A percentile compares a stretch with the other conserved stretches of the same genome.
These are phyloP conservation scores for Scytalidium lignicola DNA, from an alignment of 2,329 filamentous ascomycete species.

Conservation along the genomic window DNA sequence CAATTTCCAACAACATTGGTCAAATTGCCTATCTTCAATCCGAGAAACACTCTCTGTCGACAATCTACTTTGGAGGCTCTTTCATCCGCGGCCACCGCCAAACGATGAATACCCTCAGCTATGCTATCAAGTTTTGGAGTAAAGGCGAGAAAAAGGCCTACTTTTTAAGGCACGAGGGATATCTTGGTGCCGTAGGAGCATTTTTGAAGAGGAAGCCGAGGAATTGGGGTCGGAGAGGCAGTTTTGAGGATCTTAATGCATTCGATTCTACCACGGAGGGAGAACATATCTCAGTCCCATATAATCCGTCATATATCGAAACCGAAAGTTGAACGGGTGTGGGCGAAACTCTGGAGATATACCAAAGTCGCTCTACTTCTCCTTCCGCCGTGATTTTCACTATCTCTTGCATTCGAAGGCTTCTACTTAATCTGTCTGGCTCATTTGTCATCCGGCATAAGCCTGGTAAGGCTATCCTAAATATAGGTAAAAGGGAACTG, in stretches of 20 bases:
- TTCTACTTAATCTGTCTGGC: no score
- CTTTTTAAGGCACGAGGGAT: conserved; percentile 92
- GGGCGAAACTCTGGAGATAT: no score
- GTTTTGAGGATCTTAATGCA: conserved; percentile 32
- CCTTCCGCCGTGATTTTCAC: no score
- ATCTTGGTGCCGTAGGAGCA: conserved; percentile 87
- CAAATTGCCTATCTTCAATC: conserved; percentile 98
- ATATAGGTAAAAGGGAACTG: not conserved
- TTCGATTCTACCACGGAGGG: not conserved
- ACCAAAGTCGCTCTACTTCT: no score
- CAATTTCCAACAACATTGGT: conserved; percentile 95
- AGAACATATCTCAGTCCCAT: no score
- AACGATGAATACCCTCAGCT: conserved; percentile 95
- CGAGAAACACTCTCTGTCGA: conserved; percentile 82
- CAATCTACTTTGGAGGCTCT: conserved; percentile 96
- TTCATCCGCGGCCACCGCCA: conserved; percentile 96
- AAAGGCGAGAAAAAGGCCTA: conserved; percentile 92
- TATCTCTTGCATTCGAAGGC: no score
- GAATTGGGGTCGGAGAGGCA: conserved; percentile 85
- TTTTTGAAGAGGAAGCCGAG: conserved; percentile 86
- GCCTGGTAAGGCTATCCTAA: no score
- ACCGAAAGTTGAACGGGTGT: no score
- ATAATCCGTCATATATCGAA: no score
- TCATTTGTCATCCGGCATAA: no score
- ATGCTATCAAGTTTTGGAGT: conserved; percentile 97